Evolutionary conservation across 2,329 filamentous ascomycete genomes (phyloP), one percentile per base, ranked within the genome.

Genomic region (Paracamarosporium sp.): DNA sequence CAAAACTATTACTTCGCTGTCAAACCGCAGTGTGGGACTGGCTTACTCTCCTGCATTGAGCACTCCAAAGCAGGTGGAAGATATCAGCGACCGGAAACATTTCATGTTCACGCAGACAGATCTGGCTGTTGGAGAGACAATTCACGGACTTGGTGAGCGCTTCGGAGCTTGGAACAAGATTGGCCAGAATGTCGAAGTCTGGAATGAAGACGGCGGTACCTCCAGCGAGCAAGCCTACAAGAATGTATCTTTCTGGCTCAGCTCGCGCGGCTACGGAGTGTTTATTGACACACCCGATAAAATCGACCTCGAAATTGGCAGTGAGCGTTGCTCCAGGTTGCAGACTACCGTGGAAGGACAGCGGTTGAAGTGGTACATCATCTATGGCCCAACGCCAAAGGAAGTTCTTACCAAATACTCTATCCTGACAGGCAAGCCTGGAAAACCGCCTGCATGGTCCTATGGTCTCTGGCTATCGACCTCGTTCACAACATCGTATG

Each of bases 131-230:
- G 80, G 81, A 15, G 90, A 93, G 74, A 86, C 87, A 0, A 83
- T 93, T 13, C 89, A 91, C 72, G 90, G 90, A 0, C 82, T 93
- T 4, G 90, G 90, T 1, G 90, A 93, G 76, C 82, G 90, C 13
- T 93, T 93, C 69, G 90, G 90, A 0, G 85, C 88, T 6, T 90
- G 90, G 76, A 89, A 90, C 72, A 92, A 91, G 73, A 86, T 92
- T 40, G 90, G 90, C 12, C 90, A 93, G 73, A 81, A 83, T 12
- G 78, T 93, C 8, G 81, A 85, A 55, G 82, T 93, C n/a, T 85
- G 82, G 82, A 85, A 85, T 52, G 83, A 84, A 58, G 83, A 85
- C 60, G 83, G 82, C 5, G 88, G 88, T 9, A 90, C 88, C 0
- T 88, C 85, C 0, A 88, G 85, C 62, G 88, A 90, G 54, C 88